These are phyloP conservation scores for Rauvolfia tetraphylla DNA, from an alignment of 257 asterid genomes.

Conservation along the genomic window DNA sequence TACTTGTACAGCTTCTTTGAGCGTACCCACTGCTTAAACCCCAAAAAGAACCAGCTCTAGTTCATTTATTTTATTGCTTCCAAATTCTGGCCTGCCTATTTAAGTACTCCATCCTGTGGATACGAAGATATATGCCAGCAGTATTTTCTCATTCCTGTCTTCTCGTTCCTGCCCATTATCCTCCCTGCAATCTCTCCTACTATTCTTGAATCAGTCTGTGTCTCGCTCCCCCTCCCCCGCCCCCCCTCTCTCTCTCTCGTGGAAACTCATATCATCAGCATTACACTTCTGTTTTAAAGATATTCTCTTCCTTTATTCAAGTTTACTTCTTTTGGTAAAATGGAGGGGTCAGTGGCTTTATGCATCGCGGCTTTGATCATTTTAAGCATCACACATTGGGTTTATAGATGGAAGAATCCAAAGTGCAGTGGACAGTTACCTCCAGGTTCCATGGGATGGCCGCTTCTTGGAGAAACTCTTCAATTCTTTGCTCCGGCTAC, in stretches of 20 bases:
- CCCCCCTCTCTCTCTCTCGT: slow-evolving; percentile 2
- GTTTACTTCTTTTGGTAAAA: slow-evolving; percentile 20
- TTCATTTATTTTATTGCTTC: slow-evolving; percentile 35
- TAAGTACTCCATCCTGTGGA: slow-evolving; percentile 47
- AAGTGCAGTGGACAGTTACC: slow-evolving; percentile 62
- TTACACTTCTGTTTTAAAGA: slow-evolving; percentile 3
- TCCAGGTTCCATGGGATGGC: slow-evolving; percentile 90
- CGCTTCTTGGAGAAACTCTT: slow-evolving; percentile 64
- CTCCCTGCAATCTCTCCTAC: slow-evolving; percentile 20
- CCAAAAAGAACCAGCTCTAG: slow-evolving; percentile 25
- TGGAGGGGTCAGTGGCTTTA: slow-evolving; percentile 35
- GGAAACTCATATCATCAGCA: slow-evolving; percentile 7
- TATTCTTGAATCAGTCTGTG: neutral
- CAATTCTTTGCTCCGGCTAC: slow-evolving; percentile 52
- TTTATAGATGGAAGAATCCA: slow-evolving; percentile 62
- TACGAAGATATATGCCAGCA: slow-evolving; percentile 52
- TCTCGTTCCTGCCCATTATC: slow-evolving; percentile 13
- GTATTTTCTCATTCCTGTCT: slow-evolving; percentile 40
- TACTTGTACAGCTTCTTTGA: slow-evolving; percentile 50
- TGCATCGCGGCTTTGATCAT: slow-evolving; percentile 29
- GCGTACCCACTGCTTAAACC: slow-evolving; percentile 52
- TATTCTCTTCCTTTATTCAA: slow-evolving; percentile 9
- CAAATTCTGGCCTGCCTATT: slow-evolving; percentile 60
- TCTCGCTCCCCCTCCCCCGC: neutral
- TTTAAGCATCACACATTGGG: slow-evolving; percentile 37